phyloP scores from a whole-genome alignment of 2,329 filamentous ascomycete species.

The Cadophora gregata region DNA sequence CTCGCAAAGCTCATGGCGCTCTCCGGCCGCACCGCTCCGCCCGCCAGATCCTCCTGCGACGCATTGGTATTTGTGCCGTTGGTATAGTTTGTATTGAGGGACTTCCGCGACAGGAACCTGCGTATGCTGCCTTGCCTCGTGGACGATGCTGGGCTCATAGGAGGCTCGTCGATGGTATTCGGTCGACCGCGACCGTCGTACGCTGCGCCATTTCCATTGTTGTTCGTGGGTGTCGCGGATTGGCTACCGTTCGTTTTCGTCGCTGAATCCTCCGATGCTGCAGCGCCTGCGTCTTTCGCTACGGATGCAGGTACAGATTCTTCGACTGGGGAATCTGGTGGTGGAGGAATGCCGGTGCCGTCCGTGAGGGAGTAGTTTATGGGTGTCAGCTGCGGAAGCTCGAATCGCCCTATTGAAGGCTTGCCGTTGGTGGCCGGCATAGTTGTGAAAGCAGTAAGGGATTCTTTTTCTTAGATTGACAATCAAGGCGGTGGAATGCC shows the following conservation, averaged over 20 bases:
- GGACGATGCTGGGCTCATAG: slow-evolving; percentile 40
- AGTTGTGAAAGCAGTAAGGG: neutral
- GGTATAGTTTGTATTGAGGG: slow-evolving; percentile 44
- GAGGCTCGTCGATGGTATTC: slow-evolving; percentile 29
- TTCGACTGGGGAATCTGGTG: slow-evolving; percentile 44
- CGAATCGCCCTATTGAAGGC: slow-evolving; percentile 41
- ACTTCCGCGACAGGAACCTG: slow-evolving; percentile 46
- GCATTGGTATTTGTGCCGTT: slow-evolving; percentile 36
- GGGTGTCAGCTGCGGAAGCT: slow-evolving; percentile 43
- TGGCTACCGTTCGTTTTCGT: slow-evolving; percentile 13
- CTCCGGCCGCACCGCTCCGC: slow-evolving; percentile 35
- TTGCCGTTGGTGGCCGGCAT: slow-evolving; percentile 41
- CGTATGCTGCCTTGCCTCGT: slow-evolving; percentile 46
- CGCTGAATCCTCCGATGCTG: slow-evolving; percentile 11
- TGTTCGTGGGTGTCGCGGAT: slow-evolving; percentile 25
- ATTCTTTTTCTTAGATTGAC: slow-evolving; percentile 6
- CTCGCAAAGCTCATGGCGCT: slow-evolving; percentile 40
- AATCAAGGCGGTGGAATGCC: slow-evolving; percentile 10
- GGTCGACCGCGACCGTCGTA: slow-evolving; percentile 35
- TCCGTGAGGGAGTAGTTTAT: slow-evolving; percentile 45
- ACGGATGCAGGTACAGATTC: slow-evolving; percentile 36
- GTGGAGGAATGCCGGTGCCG: slow-evolving; percentile 46
- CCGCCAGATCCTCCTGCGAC: slow-evolving; percentile 40
- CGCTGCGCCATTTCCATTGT: slow-evolving; percentile 21
- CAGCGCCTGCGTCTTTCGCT: slow-evolving; percentile 22